Conservation (phyloP, 2,329 filamentous ascomycete species). For the Rosellinia necatrix region DNA sequence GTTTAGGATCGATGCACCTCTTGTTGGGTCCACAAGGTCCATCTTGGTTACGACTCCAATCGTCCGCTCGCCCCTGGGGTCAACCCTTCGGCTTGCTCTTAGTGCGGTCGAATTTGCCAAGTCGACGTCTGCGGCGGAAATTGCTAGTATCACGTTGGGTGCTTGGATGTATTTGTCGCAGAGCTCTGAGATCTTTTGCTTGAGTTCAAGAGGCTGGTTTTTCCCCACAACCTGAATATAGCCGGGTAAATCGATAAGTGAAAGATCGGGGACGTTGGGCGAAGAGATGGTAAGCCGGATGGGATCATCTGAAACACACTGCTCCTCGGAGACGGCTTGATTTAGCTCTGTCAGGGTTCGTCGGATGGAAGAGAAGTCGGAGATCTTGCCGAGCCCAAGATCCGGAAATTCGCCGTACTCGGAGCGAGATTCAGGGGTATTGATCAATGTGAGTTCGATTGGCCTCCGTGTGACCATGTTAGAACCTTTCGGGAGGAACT, state of each 20-base stretch:
- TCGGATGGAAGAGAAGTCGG: slow-evolving; percentile 90
- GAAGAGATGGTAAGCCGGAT: slow-evolving; percentile 97
- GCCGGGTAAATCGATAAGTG: slow-evolving; percentile 92
- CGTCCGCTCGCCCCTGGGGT: slow-evolving; percentile 91
- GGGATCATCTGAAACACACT: slow-evolving; percentile 95
- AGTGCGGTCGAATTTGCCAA: slow-evolving; percentile 94
- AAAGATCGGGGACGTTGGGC: slow-evolving; percentile 91
- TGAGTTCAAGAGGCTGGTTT: slow-evolving; percentile 87
- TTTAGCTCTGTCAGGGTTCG: slow-evolving; percentile 94
- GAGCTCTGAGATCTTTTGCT: slow-evolving; percentile 92
- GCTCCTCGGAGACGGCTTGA: slow-evolving; percentile 82
- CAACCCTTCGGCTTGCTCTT: slow-evolving; percentile 85
- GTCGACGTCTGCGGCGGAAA: slow-evolving; percentile 97
- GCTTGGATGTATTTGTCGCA: slow-evolving; percentile 98
- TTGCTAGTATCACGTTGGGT: slow-evolving; percentile 94
- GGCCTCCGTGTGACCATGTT: slow-evolving; percentile 98
- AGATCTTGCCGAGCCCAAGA: slow-evolving; percentile 84
- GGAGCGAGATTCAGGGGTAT: slow-evolving; percentile 82
- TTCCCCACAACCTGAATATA: slow-evolving; percentile 96
- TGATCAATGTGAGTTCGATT: slow-evolving; percentile 94
- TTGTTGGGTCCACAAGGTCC: slow-evolving; percentile 86
- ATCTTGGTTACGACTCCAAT: slow-evolving; percentile 99
- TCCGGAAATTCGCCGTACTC: slow-evolving; percentile 98
- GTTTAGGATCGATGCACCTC: slow-evolving; percentile 77
- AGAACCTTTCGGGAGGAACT: slow-evolving; percentile 95